Conservation (phyloP, 2,329 filamentous ascomycete species). For the Xylaria digitata region DNA sequence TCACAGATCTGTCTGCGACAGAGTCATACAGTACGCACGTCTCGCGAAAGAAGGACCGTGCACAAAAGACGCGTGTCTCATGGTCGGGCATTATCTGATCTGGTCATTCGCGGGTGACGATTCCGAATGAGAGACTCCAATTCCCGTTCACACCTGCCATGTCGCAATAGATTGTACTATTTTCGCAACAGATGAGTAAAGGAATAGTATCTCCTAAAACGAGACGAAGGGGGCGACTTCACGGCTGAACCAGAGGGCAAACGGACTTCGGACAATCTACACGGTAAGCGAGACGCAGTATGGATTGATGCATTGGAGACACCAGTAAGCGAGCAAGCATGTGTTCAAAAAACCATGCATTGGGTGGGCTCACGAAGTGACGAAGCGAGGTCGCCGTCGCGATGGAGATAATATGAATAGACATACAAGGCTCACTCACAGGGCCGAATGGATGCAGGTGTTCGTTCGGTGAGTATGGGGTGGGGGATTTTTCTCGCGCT, state of each 20-base stretch:
- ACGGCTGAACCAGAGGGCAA: slow-evolving; percentile 20
- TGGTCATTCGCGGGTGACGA: neutral
- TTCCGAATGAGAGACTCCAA: slow-evolving; percentile 9
- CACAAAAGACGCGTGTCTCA: slow-evolving; percentile 8
- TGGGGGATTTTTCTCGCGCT: neutral
- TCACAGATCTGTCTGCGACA: neutral
- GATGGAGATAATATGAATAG: slow-evolving; percentile 22
- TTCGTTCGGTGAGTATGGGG: neutral
- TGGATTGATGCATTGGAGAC: neutral
- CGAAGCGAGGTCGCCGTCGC: slow-evolving; percentile 5
- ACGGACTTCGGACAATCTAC: slow-evolving; percentile 17
- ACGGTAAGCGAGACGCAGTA: slow-evolving; percentile 32
- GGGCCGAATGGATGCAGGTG: neutral
- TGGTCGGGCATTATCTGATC: neutral
- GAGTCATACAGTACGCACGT: neutral
- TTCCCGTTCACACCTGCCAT: neutral
- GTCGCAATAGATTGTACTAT: slow-evolving; percentile 23
- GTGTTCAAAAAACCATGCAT: slow-evolving; percentile 1
- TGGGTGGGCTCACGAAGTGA: slow-evolving; percentile 3
- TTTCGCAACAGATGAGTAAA: slow-evolving; percentile 24
- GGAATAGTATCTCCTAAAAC: neutral
- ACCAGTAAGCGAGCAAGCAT: neutral
- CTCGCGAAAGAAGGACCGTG: neutral
- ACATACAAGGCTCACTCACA: slow-evolving; percentile 16
- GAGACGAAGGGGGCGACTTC: slow-evolving; percentile 27